Evolutionary conservation across 805 yeast species (phyloP).

Genomic region (Groenewaldozyma tartarivorans): DNA sequence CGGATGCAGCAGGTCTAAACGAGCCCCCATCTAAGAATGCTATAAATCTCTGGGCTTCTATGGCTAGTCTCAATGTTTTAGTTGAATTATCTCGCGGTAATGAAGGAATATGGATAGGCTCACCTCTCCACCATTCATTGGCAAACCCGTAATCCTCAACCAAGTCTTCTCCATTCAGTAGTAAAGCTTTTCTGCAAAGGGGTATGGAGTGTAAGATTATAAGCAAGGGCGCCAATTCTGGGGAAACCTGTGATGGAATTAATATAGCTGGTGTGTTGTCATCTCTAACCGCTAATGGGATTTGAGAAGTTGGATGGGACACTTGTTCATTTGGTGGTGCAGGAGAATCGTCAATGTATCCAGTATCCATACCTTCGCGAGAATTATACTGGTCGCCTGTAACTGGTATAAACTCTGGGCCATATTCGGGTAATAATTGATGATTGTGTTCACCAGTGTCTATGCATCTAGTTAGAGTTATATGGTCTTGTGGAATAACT

Average conservation of each 20-base stretch:
- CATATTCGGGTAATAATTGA: too few relatives aligned
- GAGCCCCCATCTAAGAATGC: conserved; percentile 25
- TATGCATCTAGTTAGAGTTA: too few relatives aligned
- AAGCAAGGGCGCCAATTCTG: conserved; percentile 20
- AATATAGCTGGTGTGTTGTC: conserved; percentile 14
- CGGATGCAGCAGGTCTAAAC: conserved; percentile 16
- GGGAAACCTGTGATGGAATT: conserved; percentile 13
- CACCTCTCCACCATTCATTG: conserved; percentile 21
- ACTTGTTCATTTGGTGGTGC: too few relatives aligned
- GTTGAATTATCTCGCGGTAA: conserved; percentile 1
- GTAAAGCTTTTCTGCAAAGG: conserved; percentile 21
- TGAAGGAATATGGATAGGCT: conserved; percentile 10
- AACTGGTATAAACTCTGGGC: too few relatives aligned
- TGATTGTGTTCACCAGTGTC: too few relatives aligned
- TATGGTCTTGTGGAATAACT: too few relatives aligned
- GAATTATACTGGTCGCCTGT: too few relatives aligned
- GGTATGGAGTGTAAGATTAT: conserved; percentile 25
- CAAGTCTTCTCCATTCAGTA: conserved; percentile 17
- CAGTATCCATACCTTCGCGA: too few relatives aligned
- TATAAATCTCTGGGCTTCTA: conserved; percentile 23
- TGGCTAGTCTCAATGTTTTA: conserved; percentile 6
- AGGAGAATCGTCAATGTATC: too few relatives aligned
- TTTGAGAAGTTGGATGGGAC: too few relatives aligned
- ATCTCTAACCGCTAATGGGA: too few relatives aligned
- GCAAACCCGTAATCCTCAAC: conserved; percentile 21